A percentile compares a stretch with the other conserved stretches of the same genome.
Conservation (phyloP, 805 yeast species). For the Myxozyma kluyveri region DNA sequence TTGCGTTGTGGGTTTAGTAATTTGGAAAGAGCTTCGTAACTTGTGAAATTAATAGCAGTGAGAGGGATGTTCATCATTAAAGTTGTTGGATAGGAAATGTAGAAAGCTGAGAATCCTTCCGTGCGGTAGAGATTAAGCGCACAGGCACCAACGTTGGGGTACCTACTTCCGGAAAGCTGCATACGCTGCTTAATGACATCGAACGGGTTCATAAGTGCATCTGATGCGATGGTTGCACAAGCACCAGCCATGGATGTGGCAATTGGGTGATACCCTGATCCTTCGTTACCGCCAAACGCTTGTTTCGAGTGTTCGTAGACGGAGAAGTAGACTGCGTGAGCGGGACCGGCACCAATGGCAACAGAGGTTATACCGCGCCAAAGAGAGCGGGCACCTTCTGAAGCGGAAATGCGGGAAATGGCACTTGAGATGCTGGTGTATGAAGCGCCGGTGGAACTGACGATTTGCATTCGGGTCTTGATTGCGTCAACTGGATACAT, state of each 20-base stretch:
- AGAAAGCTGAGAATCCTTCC: conserved; percentile 67
- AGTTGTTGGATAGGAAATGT: conserved; percentile 91
- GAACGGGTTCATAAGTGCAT: conserved; percentile 96
- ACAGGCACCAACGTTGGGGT: conserved; percentile 32
- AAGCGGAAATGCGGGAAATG: conserved; percentile 70
- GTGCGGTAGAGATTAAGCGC: conserved; percentile 36
- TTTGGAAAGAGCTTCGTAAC: conserved; percentile 81
- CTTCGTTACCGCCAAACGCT: conserved; percentile 41
- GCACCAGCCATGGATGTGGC: conserved; percentile 87
- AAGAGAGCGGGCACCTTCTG: conserved; percentile 82
- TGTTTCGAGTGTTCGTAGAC: conserved; percentile 83
- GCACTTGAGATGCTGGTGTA: conserved; percentile 56
- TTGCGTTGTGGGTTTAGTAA: conserved; percentile 66
- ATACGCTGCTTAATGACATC: conserved; percentile 93
- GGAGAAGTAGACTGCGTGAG: conserved; percentile 95
- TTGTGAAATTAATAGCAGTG: conserved; percentile 89
- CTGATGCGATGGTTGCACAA: conserved; percentile 87
- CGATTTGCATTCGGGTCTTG: conserved; percentile 89
- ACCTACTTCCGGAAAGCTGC: conserved; percentile 53
- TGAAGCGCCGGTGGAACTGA: conserved; percentile 25
- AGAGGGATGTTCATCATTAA: conserved; percentile 88
- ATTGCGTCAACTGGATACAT: conserved; percentile 97
- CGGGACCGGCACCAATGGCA: conserved; percentile 97
- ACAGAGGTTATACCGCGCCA: conserved; percentile 95
- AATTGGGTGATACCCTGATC: conserved; percentile 63